A percentile compares a stretch with the other conserved stretches of the same genome.
Conservation (phyloP, 495 filamentous ascomycete species). For the Platismatia glauca region DNA sequence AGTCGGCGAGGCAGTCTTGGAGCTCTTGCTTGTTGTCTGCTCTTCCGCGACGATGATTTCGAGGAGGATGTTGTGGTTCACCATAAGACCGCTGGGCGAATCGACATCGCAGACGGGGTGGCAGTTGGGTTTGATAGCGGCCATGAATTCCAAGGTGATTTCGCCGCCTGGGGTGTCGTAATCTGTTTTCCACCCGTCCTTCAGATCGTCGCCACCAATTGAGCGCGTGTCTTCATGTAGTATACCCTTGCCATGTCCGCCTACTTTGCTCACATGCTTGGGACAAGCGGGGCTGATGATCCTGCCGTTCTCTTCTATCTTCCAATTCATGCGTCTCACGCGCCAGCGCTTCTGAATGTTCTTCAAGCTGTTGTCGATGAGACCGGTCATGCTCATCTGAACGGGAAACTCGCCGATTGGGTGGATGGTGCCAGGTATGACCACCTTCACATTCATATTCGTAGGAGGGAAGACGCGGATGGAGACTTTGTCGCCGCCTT, state of each 20-base stretch:
- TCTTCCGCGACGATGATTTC: conserved; percentile 95
- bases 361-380: conserved; percentile 54
- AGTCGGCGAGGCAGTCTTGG: not conserved
- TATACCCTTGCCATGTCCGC: conserved; percentile 64
- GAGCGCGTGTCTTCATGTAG: conserved; percentile 67
- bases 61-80: conserved; percentile 76
- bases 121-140: conserved; percentile 49
- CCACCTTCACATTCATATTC: conserved; percentile 73
- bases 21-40: conserved; percentile 50
- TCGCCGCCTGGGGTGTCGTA: conserved; percentile 60
- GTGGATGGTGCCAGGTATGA: conserved; percentile 73
- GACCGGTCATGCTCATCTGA: conserved; percentile 68
- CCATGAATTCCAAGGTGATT: conserved; percentile 78
- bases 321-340: conserved; percentile 83
- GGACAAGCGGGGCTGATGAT: conserved; percentile 73
- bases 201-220: conserved; percentile 66
- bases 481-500: conserved; percentile 63
- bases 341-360: conserved; percentile 60
- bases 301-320: conserved; percentile 76
- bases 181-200: conserved; percentile 93
- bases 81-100: conserved; percentile 63
- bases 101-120: conserved; percentile 74
- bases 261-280: conserved; percentile 65
- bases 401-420: conserved; percentile 79
- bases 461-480: conserved; percentile 95